A percentile compares a stretch with the other conserved stretches of the same genome.
Conservation (phyloP, 2,329 filamentous ascomycete species). For the Chaetothyriales sp. region DNA sequence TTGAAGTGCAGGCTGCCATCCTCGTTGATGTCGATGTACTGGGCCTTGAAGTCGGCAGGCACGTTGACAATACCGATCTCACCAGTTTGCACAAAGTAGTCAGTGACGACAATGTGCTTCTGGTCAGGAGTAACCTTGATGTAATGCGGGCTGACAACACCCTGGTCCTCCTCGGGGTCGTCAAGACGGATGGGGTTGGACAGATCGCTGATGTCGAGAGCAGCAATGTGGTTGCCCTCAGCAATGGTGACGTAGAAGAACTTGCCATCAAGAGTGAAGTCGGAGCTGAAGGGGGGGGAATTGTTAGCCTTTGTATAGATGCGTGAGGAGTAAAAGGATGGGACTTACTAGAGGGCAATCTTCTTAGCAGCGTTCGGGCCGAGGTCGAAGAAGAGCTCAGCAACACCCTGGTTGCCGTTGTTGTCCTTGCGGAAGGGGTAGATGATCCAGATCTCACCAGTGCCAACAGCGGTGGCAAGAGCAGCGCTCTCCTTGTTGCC, state of each 20-base stretch:
- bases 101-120: conserved; percentile 49
- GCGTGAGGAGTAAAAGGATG: background rate
- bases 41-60: conserved; percentile 45
- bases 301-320: background rate
- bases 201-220: conserved; percentile 47
- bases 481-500: conserved; percentile 43
- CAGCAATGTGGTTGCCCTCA: conserved; percentile 46
- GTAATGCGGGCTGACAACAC: conserved; percentile 47
- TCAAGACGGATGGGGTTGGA: conserved; percentile 46
- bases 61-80: conserved; percentile 47
- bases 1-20: conserved; percentile 45
- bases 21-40: conserved; percentile 44
- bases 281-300: conserved; percentile 26
- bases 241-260: conserved; percentile 47
- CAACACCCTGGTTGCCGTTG: conserved; percentile 41
- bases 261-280: conserved; percentile 43
- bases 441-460: conserved; percentile 50
- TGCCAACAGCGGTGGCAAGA: conserved; percentile 44
- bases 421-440: conserved; percentile 44
- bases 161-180: conserved; percentile 42
- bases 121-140: conserved; percentile 50
- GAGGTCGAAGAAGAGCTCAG: conserved; percentile 44
- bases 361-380: conserved; percentile 41
- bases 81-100: conserved; percentile 50
- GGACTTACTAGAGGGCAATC: conserved; percentile 34